Evolutionary conservation across 331 rosid genomes (phyloP).

Genomic region (Dryas integrifolia): DNA sequence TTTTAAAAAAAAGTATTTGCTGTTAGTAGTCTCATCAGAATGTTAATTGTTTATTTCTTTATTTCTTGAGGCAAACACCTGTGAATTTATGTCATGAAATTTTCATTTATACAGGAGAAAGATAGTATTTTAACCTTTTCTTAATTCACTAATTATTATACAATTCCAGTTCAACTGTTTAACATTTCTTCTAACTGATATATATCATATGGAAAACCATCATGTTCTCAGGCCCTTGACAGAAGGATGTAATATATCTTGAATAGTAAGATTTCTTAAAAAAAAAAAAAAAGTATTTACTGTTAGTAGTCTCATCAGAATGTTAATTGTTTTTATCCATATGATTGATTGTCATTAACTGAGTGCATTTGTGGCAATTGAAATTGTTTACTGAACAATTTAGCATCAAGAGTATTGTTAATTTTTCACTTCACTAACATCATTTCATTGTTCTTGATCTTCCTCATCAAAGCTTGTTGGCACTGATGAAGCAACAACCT

Average conservation of each 20-base stretch:
- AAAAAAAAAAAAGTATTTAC: too few species aligned
- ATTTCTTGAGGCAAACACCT: neutral
- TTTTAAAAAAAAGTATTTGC: too few species aligned
- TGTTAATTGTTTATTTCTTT: neutral
- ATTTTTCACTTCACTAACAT: slow-evolving; percentile 1
- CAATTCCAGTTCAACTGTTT: neutral
- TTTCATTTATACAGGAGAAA: neutral
- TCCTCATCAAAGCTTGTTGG: slow-evolving; percentile 58
- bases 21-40: neutral
- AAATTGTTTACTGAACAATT: neutral
- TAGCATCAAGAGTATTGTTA: neutral
- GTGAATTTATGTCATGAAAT: neutral
- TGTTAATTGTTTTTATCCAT: neutral
- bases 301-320: neutral
- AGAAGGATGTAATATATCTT: neutral
- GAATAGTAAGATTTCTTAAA: too few species aligned
- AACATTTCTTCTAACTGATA: neutral
- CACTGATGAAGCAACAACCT: slow-evolving; percentile 97
- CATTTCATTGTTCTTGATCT: neutral
- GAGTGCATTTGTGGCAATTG: neutral
- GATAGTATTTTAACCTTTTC: slow-evolving; percentile 6
- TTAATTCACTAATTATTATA: neutral
- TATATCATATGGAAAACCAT: neutral
- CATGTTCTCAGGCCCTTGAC: neutral
- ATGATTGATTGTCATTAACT: neutral